These are phyloP conservation scores for Takashimella koratensis DNA, from an alignment of 1,284 basidiomycete genomes.

Conservation along the genomic window DNA sequence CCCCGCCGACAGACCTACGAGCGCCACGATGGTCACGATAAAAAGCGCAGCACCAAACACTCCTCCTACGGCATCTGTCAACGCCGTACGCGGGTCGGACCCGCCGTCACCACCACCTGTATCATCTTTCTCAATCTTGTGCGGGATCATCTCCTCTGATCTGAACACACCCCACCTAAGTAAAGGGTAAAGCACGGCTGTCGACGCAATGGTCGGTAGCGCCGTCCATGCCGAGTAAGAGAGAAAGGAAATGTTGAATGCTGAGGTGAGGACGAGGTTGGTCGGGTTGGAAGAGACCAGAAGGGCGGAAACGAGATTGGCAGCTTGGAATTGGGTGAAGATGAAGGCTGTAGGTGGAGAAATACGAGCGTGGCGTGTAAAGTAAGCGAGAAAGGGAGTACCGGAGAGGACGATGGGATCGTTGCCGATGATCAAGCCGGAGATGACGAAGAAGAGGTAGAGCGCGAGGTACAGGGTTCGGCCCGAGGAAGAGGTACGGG, in stretches of 20 bases:
- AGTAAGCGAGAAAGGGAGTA: slow-evolving; percentile 81
- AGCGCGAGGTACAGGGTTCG: slow-evolving; percentile 70
- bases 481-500: slow-evolving; percentile 63
- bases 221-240: slow-evolving; percentile 47
- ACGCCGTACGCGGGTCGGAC: slow-evolving; percentile 48
- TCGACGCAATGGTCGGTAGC: slow-evolving; percentile 44
- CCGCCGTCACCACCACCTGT: neutral
- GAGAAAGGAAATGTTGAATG: slow-evolving; percentile 49
- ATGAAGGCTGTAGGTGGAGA: slow-evolving; percentile 61
- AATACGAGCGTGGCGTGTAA: slow-evolving; percentile 67
- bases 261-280: slow-evolving; percentile 52
- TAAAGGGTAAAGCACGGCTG: slow-evolving; percentile 43
- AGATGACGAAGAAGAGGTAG: slow-evolving; percentile 71
- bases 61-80: slow-evolving; percentile 55
- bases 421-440: slow-evolving; percentile 82
- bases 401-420: slow-evolving; percentile 77
- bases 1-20: slow-evolving; percentile 59
- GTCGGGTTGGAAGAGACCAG: slow-evolving; percentile 53
- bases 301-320: slow-evolving; percentile 64
- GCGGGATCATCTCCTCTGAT: slow-evolving; percentile 45
- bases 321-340: slow-evolving; percentile 66
- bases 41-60: slow-evolving; percentile 55
- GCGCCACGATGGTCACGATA: slow-evolving; percentile 55
- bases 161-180: slow-evolving; percentile 39
- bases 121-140: slow-evolving; percentile 33